Base-by-base conservation (phyloP, 1,284 basidiomycete species). In the Gomphus bonarii region DNA sequence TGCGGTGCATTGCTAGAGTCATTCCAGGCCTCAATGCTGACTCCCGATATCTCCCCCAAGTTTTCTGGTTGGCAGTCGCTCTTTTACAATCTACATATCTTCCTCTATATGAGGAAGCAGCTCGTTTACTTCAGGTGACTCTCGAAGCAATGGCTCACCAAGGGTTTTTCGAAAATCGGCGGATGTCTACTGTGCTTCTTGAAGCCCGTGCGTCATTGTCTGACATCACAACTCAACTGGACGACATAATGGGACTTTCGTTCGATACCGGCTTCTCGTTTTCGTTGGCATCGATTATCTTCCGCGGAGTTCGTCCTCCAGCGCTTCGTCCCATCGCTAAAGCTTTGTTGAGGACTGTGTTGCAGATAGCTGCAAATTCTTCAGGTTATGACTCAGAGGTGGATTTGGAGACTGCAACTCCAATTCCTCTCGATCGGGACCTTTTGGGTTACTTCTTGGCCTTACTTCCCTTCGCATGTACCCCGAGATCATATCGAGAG, bases 61-160 rank as follows among this genome's bases (percentile, higher is more conserved):
- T 94, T 14, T 91, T 93, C 72, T 94, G 92, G 91, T 73, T 94
- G 9, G 88, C 87, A 1, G 83, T 94, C 33, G 84, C 85, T 20
- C 74, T 94, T 20, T 75, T 94, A 11, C 85, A 92, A 68, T 83
- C 85, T 14, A 83, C 85, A 55, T 82, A 88, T 65, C 76, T 84
- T 53, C 77, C 82, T 5, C 80, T 91, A 61, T 93, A 88, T 63
- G 73, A 77, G 25, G 88, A 89, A 66, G 84, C 86, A 1, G 77
- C 81, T 20, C 73, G 75, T 31, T 72, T 91, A 1, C 70, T 91
- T n/a, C 74, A 77, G 10, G 76, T 81, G 0, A 82, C 86, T 0
- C 70, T 90, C 46, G 82, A 87, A 62, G 79, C 80, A 16, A 80
- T 95, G 70, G 77, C 81, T 43, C 63, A 70, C 46, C 79, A 85